A percentile compares a stretch with the other conserved stretches of the same genome.
These are phyloP conservation scores for Penicillium tannophilum DNA, from an alignment of 495 filamentous ascomycete species.

Conservation along the genomic window DNA sequence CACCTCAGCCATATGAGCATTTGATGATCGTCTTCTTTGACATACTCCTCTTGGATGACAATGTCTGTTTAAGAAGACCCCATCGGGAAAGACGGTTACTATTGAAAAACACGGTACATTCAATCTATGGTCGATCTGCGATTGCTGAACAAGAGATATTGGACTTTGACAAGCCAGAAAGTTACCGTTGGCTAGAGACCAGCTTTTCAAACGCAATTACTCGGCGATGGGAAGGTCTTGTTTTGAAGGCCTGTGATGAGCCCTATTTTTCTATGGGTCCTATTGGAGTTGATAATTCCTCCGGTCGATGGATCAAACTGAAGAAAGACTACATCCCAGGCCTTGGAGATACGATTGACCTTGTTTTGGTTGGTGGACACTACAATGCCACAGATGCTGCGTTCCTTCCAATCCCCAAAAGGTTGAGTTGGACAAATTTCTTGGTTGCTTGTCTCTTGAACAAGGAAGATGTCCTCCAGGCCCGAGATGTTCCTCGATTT, in stretches of 20 bases:
- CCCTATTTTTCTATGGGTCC: slow-evolving; percentile 68
- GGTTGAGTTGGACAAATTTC: slow-evolving; percentile 74
- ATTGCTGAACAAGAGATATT: slow-evolving; percentile 63
- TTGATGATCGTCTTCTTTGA: slow-evolving; percentile 87
- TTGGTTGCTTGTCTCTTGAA: slow-evolving; percentile 78
- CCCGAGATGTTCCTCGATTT: slow-evolving; percentile 58
- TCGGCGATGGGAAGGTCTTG: slow-evolving; percentile 69
- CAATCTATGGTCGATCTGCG: slow-evolving; percentile 58
- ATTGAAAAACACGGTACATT: slow-evolving; percentile 59
- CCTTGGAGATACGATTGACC: slow-evolving; percentile 80
- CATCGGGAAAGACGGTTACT: slow-evolving; percentile 62
- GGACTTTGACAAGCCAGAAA: slow-evolving; percentile 55
- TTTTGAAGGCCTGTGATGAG: slow-evolving; percentile 76
- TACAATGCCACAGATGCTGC: slow-evolving; percentile 62
- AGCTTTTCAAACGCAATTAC: slow-evolving; percentile 68
- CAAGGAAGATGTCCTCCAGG: slow-evolving; percentile 59
- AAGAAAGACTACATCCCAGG: slow-evolving; percentile 89
- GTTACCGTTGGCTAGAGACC: slow-evolving; percentile 52
- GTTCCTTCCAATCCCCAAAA: slow-evolving; percentile 40
- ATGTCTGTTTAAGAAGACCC: slow-evolving; percentile 60
- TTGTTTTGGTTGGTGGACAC: slow-evolving; percentile 72
- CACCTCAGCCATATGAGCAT: slow-evolving; percentile 68
- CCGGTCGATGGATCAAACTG: slow-evolving; percentile 71
- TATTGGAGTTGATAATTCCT: slow-evolving; percentile 29
- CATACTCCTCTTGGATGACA: slow-evolving; percentile 69